Evolutionary conservation across 306 rosid genomes (phyloP).

Genomic region (Astragalus glycyphyllos): DNA sequence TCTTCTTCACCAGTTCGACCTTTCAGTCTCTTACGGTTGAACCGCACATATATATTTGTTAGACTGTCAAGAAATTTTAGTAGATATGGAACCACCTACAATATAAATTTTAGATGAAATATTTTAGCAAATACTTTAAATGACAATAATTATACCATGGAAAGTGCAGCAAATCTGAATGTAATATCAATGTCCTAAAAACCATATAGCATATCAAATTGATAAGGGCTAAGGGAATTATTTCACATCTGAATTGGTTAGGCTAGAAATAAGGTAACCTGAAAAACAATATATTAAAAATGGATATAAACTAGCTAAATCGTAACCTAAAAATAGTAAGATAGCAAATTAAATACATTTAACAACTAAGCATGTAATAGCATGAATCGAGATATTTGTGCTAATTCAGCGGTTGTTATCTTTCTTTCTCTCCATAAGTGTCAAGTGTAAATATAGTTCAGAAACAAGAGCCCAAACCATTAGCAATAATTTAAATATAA

Average conservation of each 20-base stretch:
- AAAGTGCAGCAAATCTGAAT: background rate
- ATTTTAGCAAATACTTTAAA: slow-evolving; percentile 23
- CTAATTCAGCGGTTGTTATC: background rate
- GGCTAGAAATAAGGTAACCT: slow-evolving; percentile 6
- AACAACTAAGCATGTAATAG: slow-evolving; percentile 20
- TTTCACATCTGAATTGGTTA: background rate
- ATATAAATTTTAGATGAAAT: slow-evolving; percentile 27
- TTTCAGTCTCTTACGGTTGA: slow-evolving; percentile 98
- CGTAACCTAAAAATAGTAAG: slow-evolving; percentile 9
- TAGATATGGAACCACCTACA: slow-evolving; percentile 95
- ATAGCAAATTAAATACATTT: slow-evolving; percentile 8
- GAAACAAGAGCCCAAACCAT: slow-evolving; percentile 21
- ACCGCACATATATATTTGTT: slow-evolving; percentile 92
- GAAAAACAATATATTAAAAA: background rate
- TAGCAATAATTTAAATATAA: background rate
- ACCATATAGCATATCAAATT: slow-evolving; percentile 8
- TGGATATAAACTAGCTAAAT: background rate
- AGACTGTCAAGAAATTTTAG: slow-evolving; percentile 93
- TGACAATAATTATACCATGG: slow-evolving; percentile 8
- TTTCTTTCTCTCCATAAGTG: background rate
- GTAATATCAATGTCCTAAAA: slow-evolving; percentile 3
- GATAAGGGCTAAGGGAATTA: background rate
- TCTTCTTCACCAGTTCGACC: slow-evolving; percentile 98
- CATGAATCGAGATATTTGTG: slow-evolving; percentile 9
- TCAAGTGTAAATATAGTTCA: background rate